Evolutionary conservation across 495 filamentous ascomycete genomes (phyloP).

Genomic region (Penicillium canescens): DNA sequence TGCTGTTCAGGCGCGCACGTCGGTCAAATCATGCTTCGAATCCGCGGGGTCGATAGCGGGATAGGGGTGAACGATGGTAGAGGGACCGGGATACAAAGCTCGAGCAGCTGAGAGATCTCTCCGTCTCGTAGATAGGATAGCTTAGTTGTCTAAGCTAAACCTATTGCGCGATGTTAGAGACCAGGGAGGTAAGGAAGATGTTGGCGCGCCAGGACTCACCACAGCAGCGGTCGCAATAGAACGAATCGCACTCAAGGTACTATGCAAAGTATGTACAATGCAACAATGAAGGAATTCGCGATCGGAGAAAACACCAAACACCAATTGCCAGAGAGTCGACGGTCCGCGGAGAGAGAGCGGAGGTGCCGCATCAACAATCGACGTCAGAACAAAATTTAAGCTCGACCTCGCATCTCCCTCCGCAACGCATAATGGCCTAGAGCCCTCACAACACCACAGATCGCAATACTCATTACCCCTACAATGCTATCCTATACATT

Average conservation of each 20-base stretch:
- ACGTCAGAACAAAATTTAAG: constrained; percentile 33
- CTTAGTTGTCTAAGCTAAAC: not conserved
- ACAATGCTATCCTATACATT: constrained; percentile 33
- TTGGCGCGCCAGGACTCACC: constrained; percentile 7
- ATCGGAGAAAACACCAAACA: not conserved
- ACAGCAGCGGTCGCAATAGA: constrained; percentile 3
- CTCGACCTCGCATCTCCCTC: constrained; percentile 1
- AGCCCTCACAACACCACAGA: not conserved
- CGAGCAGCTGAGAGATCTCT: too few relatives aligned
- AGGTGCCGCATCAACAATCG: constrained; percentile 33
- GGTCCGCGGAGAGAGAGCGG: constrained; percentile 24
- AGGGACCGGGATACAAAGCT: not conserved
- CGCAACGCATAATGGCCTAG: constrained; percentile 13
- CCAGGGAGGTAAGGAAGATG: not conserved
- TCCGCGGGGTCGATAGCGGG: not conserved
- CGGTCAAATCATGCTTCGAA: constrained; percentile 23
- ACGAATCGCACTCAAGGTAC: not conserved
- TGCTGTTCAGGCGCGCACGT: not conserved
- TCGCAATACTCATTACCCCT: not conserved
- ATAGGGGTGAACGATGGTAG: not conserved
- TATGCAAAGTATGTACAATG: not conserved
- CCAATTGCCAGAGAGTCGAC: constrained; percentile 13
- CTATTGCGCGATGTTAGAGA: constrained; percentile 1
- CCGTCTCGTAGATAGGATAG: too few relatives aligned
- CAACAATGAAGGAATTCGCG: not conserved